Conservation (phyloP, 2,329 filamentous ascomycete genomes). For the Ascocoryne sarcoides region DNA sequence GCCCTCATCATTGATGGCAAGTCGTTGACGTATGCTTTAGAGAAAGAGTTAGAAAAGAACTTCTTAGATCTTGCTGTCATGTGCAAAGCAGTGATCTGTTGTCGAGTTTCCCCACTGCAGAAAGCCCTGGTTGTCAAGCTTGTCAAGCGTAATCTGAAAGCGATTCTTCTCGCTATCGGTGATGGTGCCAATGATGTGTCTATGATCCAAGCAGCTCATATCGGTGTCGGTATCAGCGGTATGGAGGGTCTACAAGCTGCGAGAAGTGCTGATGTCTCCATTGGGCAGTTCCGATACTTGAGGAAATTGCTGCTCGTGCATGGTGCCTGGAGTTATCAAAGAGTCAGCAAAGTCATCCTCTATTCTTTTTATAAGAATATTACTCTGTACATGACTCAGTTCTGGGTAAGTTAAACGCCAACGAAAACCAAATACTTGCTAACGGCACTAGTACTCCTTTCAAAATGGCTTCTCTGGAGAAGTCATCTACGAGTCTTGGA, state of each 20-base stretch:
- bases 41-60: slow-evolving; percentile 85
- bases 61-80: slow-evolving; percentile 89
- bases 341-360: slow-evolving; percentile 91
- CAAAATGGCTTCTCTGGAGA: slow-evolving; percentile 97
- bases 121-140: slow-evolving; percentile 97
- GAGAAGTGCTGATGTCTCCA: slow-evolving; percentile 88
- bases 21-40: slow-evolving; percentile 84
- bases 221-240: slow-evolving; percentile 94
- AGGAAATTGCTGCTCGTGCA: slow-evolving; percentile 92
- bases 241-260: slow-evolving; percentile 95
- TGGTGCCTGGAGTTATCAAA: slow-evolving; percentile 95
- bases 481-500: slow-evolving; percentile 99
- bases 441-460: slow-evolving; percentile 67
- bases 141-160: slow-evolving; percentile 83
- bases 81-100: slow-evolving; percentile 99
- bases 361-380: slow-evolving; percentile 99
- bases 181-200: slow-evolving; percentile 99
- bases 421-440: slow-evolving; percentile 15
- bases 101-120: slow-evolving; percentile 91
- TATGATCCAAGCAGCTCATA: slow-evolving; percentile 98
- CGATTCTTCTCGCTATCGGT: slow-evolving; percentile 88
- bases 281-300: slow-evolving; percentile 91
- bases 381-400: slow-evolving; percentile 96
- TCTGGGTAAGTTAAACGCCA: slow-evolving; percentile 62
- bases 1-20: slow-evolving; percentile 95